Conservation (phyloP, 2,329 filamentous ascomycete genomes). For the Aspergillus texensis region DNA sequence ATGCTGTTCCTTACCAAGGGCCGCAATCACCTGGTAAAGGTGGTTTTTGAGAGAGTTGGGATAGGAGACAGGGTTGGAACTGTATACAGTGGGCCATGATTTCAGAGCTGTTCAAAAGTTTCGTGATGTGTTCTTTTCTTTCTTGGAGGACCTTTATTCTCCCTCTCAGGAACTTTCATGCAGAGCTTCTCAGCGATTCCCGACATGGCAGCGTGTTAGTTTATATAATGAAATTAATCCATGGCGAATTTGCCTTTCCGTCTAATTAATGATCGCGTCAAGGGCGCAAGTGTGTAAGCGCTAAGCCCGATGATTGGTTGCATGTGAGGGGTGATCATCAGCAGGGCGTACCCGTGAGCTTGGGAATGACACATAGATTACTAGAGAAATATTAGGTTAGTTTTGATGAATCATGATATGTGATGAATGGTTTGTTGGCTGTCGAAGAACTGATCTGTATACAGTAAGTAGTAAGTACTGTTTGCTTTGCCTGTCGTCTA, state of each 20-base stretch:
- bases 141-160: not conserved
- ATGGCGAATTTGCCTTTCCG: not conserved
- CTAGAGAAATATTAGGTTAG: not conserved
- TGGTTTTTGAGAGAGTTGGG: not conserved
- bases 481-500: not conserved
- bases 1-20: slow-evolving; percentile 10
- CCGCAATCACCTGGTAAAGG: slow-evolving; percentile 1
- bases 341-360: not conserved
- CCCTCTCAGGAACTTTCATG: not conserved
- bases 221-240: not conserved
- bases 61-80: not conserved
- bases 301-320: not conserved
- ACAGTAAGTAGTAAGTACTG: not conserved
- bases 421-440: not conserved
- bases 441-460: not conserved
- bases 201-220: not conserved
- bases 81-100: not conserved
- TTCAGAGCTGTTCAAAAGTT: not conserved
- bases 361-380: not conserved
- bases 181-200: not conserved
- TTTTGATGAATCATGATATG: not conserved
- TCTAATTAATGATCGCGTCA: not conserved
- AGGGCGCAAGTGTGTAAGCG: not conserved
- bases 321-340: not conserved
- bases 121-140: not conserved